Percentiles rank a stretch among this genome's conserved stretches.
These are phyloP conservation scores for Phallus indusiatus DNA, from an alignment of 768 basidiomycete species.

Conservation along the genomic window DNA sequence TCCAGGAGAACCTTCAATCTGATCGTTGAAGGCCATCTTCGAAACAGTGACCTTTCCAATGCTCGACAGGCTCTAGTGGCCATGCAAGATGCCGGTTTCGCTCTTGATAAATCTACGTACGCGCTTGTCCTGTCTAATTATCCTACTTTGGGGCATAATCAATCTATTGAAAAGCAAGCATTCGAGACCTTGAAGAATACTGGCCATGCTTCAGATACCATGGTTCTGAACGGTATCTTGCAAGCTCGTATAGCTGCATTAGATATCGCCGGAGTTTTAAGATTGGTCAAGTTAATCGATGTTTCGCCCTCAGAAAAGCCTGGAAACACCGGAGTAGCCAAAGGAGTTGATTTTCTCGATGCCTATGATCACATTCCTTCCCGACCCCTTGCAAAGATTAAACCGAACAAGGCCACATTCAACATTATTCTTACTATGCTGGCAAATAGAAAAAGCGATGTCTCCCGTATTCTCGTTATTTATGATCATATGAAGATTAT, in stretches of 20 bases:
- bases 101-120: slow-evolving; percentile 48
- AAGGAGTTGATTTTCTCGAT: background rate
- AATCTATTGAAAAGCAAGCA: slow-evolving; percentile 41
- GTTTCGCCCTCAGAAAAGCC: background rate
- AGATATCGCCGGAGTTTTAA: slow-evolving; percentile 35
- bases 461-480: slow-evolving; percentile 36
- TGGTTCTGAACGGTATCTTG: slow-evolving; percentile 61
- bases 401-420: slow-evolving; percentile 52
- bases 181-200: slow-evolving; percentile 37
- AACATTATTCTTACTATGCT: slow-evolving; percentile 41
- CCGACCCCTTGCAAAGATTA: background rate
- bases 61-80: slow-evolving; percentile 42
- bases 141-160: slow-evolving; percentile 49
- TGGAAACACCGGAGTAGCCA: background rate
- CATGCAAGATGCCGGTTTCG: slow-evolving; percentile 52
- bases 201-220: slow-evolving; percentile 32
- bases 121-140: slow-evolving; percentile 50
- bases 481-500: slow-evolving; percentile 34
- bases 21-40: slow-evolving; percentile 56
- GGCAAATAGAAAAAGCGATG: slow-evolving; percentile 38
- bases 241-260: slow-evolving; percentile 46
- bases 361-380: background rate
- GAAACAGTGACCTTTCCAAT: slow-evolving; percentile 51
- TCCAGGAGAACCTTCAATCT: slow-evolving; percentile 60
- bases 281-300: slow-evolving; percentile 30